Evolutionary conservation across 1,284 basidiomycete species (phyloP), one percentile per base, ranked within the genome.

Genomic region (Apiotrichum domesticum): DNA sequence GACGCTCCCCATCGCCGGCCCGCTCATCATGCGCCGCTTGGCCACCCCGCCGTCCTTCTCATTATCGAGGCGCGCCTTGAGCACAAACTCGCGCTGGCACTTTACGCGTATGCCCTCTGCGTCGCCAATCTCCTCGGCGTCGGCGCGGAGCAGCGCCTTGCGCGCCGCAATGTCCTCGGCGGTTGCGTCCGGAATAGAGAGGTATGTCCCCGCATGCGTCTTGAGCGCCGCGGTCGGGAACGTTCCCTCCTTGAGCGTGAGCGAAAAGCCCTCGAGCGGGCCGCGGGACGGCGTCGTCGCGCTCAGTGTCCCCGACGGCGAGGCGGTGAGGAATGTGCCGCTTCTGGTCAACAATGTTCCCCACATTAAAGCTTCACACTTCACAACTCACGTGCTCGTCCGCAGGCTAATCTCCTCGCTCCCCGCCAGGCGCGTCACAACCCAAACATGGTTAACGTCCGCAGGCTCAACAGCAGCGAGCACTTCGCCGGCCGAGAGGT

Each of bases 51-150:
- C 46, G 43, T 48, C 51, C 10, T 44, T 47, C 9, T 51, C 15
- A 5, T 50, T 51, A n/a, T 37, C 53, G 4, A 62, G 7, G 29
- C 86, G 80, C 4, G 88, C 90, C 72, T 95, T 91, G 67, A 84
- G 83, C 77, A 93, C 87, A 77, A 88, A 94, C 71, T 90, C 90
- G 75, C 82, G 84, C 78, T 96, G 92, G 48, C 95, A 86, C 77
- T 92, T 92, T 55, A 94, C 83, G 82, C 84, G 87, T 72, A 92
- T 90, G 11, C 85, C 80, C 69, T 94, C 90, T 43, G 80, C 79
- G 63, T 90, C 90, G 4, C 87, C 90, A 14, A 87, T 83, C 47
- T 90, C 88, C 49, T 92, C 88, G 59, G 84, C 86, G 69, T 95
- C 91, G 11, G 86, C 89, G 52, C 92, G 80, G 21, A 96, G 75